Evolutionary conservation across 495 filamentous ascomycete species (phyloP).

Genomic region (Aspergillus nanangensis): DNA sequence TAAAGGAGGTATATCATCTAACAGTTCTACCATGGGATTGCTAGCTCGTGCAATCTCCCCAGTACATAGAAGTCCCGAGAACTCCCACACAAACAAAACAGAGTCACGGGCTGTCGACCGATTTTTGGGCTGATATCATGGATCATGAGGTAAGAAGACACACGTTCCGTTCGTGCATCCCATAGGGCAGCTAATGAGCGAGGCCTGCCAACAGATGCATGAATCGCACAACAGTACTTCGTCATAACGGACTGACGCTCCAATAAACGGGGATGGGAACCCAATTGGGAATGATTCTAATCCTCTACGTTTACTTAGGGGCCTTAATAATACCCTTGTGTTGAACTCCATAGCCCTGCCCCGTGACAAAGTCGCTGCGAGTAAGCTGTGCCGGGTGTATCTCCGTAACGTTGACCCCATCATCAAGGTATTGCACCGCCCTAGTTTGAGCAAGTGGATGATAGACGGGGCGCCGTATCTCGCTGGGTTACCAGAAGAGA

Average conservation of each 20-base stretch:
- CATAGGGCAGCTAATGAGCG: too few relatives aligned
- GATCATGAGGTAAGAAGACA: background rate
- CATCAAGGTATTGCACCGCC: constrained; percentile 6
- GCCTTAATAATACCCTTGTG: background rate
- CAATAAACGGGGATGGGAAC: background rate
- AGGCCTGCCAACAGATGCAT: background rate
- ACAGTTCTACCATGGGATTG: background rate
- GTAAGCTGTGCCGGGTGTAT: constrained; percentile 2
- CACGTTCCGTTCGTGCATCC: too few relatives aligned
- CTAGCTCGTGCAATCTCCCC: too few relatives aligned
- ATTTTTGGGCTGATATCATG: too few relatives aligned
- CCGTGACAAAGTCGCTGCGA: background rate
- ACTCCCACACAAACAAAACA: background rate
- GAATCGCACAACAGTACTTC: background rate
- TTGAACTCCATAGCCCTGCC: background rate
- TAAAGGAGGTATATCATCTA: too few relatives aligned
- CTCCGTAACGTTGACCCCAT: constrained; percentile 5
- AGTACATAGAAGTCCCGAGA: background rate
- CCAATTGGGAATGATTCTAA: background rate
- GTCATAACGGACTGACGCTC: background rate
- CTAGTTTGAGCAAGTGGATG: background rate
- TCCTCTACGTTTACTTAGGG: background rate
- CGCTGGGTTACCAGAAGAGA: background rate
- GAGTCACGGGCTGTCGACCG: background rate
- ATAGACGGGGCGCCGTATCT: background rate